Base-by-base conservation (phyloP, 371 early-diverging fungal species). In the Apophysomyces variabilis region DNA sequence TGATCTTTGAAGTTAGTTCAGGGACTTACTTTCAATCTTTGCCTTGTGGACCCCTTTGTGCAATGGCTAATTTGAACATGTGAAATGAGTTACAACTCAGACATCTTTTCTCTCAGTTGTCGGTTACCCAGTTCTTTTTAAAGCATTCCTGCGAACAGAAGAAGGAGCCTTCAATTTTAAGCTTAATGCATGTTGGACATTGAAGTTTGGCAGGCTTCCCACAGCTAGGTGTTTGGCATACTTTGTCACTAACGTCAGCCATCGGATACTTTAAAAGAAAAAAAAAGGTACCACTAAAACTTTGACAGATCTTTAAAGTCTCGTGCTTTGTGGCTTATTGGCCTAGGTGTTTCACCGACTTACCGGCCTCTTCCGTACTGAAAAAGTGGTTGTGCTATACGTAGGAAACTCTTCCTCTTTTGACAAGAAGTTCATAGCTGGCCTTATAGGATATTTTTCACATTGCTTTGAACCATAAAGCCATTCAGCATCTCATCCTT, bases 81-180 rank as follows among this genome's bases (percentile, higher is more conserved):
- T 18, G 38, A 38, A 38, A 60, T 60, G 41, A 41, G 38, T 12
- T 58, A 32, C n/a, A 50, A 57, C 38, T 43, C 16, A 26, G 54
- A 26, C 32, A 26, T 26, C 32, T 26, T 26, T 3, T 3, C 32
- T 7, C n/a, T 13, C 18, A 13, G 18, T 60, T 46, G n/a, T 39
- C 16, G 9, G 39, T 61, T 66, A 83, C 80, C 97, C 97, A 97
- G 78, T 76, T 90, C 36, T 76, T 66, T 69, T 90, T 93, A 84
- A 97, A 97, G 74, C 96, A 96, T 21, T 86, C 89, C 73, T 96
- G 96, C 14, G 92, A 87, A 75, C 97, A 97, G 67, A 94, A 97
- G 75, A 83, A 91, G 5, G 93, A 89, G 36, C 84, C 88, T 46
- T 80, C 78, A 56, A 96, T 85, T 56, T 80, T 85, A 8, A 90